A percentile compares a stretch with the other conserved stretches of the same genome.
phyloP scores from a whole-genome alignment of 306 rosid species.

The Pterocarpus santalinus region DNA sequence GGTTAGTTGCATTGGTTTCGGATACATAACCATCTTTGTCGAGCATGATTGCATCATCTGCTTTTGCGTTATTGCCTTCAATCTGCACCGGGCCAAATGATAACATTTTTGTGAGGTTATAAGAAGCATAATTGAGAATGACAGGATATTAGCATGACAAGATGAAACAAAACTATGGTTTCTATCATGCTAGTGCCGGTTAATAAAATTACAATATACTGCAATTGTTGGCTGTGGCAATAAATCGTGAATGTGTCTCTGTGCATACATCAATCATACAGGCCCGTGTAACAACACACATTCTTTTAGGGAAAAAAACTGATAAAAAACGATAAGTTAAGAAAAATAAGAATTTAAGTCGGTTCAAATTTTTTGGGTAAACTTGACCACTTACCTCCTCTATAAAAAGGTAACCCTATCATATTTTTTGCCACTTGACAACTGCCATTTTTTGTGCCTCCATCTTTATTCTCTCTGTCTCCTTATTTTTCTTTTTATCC shows the following conservation, averaged over 20 bases:
- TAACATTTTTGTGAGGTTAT: slow-evolving; percentile 24
- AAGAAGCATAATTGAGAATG: slow-evolving; percentile 14
- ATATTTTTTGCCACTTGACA: too few relatives aligned
- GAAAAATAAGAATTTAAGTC: too few relatives aligned
- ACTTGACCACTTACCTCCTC: too few relatives aligned
- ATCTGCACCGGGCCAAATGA: slow-evolving; percentile 62
- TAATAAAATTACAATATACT: neutral
- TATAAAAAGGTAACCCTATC: too few relatives aligned
- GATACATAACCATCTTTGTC: slow-evolving; percentile 89
- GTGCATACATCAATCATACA: slow-evolving; percentile 13
- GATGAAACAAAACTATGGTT: slow-evolving; percentile 16
- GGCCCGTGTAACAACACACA: too few relatives aligned
- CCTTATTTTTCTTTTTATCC: too few relatives aligned
- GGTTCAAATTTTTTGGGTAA: too few relatives aligned
- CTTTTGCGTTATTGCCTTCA: slow-evolving; percentile 88
- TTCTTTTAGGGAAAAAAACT: too few relatives aligned
- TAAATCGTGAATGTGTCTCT: neutral
- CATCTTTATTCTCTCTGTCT: too few relatives aligned
- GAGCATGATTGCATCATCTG: slow-evolving; percentile 89
- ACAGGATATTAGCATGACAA: slow-evolving; percentile 11
- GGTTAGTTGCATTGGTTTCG: slow-evolving; percentile 88
- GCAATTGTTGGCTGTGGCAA: neutral
- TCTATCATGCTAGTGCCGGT: slow-evolving; percentile 15
- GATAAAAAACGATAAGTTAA: too few relatives aligned
- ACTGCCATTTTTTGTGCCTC: too few relatives aligned